These are phyloP conservation scores for Calocybe cyanea DNA, from an alignment of 768 basidiomycete species.

Conservation along the genomic window DNA sequence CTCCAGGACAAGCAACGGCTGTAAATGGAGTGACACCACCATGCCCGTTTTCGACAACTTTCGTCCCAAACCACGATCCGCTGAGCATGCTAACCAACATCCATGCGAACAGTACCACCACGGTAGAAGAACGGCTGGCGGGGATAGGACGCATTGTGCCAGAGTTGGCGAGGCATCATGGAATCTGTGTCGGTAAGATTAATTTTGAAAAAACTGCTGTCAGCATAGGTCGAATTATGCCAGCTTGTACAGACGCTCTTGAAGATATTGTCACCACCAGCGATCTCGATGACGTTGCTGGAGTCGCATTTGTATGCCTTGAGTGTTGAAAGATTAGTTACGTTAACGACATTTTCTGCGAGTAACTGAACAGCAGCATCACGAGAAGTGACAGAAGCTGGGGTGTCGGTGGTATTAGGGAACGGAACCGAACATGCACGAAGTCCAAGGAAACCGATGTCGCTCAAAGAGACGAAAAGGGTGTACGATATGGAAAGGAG, in stretches of 20 bases:
- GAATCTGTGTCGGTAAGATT: constrained; percentile 21
- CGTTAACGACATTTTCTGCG: constrained; percentile 10
- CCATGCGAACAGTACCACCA: too few relatives aligned
- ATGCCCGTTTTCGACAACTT: too few relatives aligned
- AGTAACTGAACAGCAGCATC: constrained; percentile 11
- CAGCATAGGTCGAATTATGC: constrained; percentile 21
- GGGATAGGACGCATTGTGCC: background rate
- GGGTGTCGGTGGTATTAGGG: constrained; percentile 12
- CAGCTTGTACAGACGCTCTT: constrained; percentile 15
- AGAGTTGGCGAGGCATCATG: constrained; percentile 18
- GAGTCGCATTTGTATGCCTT: constrained; percentile 12
- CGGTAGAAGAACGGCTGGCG: background rate
- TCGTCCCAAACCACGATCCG: too few relatives aligned
- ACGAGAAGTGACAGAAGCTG: constrained; percentile 15
- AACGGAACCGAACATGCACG: constrained; percentile 13
- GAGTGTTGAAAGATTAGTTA: constrained; percentile 8
- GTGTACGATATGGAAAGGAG: constrained; percentile 15
- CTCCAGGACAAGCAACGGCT: too few relatives aligned
- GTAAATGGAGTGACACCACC: too few relatives aligned
- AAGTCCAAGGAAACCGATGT: constrained; percentile 17
- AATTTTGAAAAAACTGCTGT: constrained; percentile 16
- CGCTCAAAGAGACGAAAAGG: constrained; percentile 13
- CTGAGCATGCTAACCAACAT: too few relatives aligned
- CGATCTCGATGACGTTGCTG: constrained; percentile 3
- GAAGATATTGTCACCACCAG: constrained; percentile 6